These are phyloP conservation scores for Hansfordia pulvinata DNA, from an alignment of 2,329 filamentous ascomycete genomes.

Conservation along the genomic window DNA sequence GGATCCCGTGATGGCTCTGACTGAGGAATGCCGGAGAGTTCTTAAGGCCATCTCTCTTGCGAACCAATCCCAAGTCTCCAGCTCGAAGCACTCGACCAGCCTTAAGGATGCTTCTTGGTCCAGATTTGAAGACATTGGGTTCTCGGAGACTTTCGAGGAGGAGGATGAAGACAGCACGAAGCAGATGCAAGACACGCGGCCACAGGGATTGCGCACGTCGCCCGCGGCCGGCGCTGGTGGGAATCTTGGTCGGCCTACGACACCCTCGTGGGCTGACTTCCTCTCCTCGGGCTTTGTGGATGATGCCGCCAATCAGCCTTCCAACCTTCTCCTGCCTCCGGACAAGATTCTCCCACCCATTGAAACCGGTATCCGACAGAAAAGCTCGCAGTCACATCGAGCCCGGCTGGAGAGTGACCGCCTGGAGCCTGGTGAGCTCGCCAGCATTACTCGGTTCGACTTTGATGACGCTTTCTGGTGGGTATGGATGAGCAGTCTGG, in stretches of 20 bases:
- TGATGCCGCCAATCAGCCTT: slow-evolving; percentile 45
- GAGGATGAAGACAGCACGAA: slow-evolving; percentile 53
- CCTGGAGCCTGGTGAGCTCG: slow-evolving; percentile 84
- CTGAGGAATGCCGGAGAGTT: slow-evolving; percentile 87
- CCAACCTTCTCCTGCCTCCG: slow-evolving; percentile 69
- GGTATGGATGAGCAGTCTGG: slow-evolving; percentile 98
- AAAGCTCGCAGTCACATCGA: slow-evolving; percentile 76
- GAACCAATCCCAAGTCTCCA: slow-evolving; percentile 71
- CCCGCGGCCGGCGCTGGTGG: slow-evolving; percentile 49
- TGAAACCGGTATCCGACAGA: slow-evolving; percentile 54
- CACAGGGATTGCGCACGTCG: slow-evolving; percentile 51
- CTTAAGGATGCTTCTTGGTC: slow-evolving; percentile 88
- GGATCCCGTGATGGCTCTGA: slow-evolving; percentile 76
- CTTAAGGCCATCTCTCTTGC: slow-evolving; percentile 76
- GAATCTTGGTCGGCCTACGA: slow-evolving; percentile 69
- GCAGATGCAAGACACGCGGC: no score
- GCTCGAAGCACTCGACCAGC: slow-evolving; percentile 56
- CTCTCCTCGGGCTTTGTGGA: slow-evolving; percentile 86
- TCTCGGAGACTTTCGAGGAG: slow-evolving; percentile 62
- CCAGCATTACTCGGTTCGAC: slow-evolving; percentile 75
- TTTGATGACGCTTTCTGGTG: slow-evolving; percentile 98
- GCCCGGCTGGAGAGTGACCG: slow-evolving; percentile 55
- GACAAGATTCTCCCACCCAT: slow-evolving; percentile 87
- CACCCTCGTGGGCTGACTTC: slow-evolving; percentile 97
- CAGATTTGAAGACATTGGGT: slow-evolving; percentile 89